Evolutionary conservation across 345 rosid genomes (phyloP).

Genomic region (Acer yangbiense): DNA sequence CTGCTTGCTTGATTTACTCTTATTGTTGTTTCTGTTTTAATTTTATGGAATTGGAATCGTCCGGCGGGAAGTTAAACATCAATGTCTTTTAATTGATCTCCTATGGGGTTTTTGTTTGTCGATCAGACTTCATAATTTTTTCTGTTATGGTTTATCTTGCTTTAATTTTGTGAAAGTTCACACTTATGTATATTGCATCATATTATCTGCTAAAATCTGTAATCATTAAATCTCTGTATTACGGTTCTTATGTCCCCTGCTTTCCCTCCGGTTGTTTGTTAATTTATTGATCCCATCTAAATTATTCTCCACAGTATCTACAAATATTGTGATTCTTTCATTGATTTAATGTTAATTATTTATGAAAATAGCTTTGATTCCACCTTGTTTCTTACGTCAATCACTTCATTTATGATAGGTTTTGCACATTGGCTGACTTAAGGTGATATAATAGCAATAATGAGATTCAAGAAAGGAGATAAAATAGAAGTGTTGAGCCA

Average conservation of each 20-base stretch:
- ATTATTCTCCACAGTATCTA: not conserved
- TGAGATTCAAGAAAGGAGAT: conserved; percentile 66
- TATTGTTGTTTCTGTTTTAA: not conserved
- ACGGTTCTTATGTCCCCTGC: not conserved
- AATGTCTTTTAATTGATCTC: not conserved
- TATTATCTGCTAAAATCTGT: not conserved
- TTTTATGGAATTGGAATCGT: not conserved
- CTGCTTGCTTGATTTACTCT: not conserved
- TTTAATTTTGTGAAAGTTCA: not conserved
- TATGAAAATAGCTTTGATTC: not conserved
- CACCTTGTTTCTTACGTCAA: conserved; percentile 7
- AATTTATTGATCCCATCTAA: not conserved
- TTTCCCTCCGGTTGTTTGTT: not conserved
- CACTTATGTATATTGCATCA: not conserved
- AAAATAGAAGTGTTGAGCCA: conserved; percentile 72
- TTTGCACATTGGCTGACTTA: conserved; percentile 7
- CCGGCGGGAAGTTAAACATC: not conserved
- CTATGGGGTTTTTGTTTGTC: not conserved
- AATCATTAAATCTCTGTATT: not conserved
- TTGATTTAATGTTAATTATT: not conserved
- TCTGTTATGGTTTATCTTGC: not conserved
- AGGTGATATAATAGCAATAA: conserved; percentile 30
- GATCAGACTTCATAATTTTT: not conserved
- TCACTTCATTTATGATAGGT: conserved; percentile 26
- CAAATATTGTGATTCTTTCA: not conserved